These are phyloP conservation scores for Botrytis squamosa DNA, from an alignment of 2,329 filamentous ascomycete genomes.

Conservation along the genomic window DNA sequence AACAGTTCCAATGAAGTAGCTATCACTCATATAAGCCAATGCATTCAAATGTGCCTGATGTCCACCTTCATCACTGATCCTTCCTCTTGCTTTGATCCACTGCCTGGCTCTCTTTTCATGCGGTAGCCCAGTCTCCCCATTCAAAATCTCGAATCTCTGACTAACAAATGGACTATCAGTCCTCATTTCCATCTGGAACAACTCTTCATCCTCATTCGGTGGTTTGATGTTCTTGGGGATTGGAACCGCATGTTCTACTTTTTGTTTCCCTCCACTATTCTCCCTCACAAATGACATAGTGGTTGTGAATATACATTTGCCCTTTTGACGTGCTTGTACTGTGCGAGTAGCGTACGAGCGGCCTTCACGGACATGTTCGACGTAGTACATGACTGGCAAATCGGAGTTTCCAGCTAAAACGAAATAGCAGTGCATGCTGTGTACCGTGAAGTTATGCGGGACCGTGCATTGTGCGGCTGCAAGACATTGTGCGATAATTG, in stretches of 20 bases:
- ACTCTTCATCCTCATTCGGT: slow-evolving; percentile 46
- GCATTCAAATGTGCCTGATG: slow-evolving; percentile 80
- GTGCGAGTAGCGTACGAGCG: slow-evolving; percentile 88
- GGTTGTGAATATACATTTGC: slow-evolving; percentile 89
- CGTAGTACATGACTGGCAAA: slow-evolving; percentile 89
- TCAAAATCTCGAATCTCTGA: slow-evolving; percentile 55
- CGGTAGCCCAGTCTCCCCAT: slow-evolving; percentile 51
- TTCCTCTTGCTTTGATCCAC: slow-evolving; percentile 74
- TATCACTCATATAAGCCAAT: slow-evolving; percentile 90
- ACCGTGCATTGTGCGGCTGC: slow-evolving; percentile 87
- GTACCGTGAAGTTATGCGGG: slow-evolving; percentile 73
- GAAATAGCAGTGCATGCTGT: slow-evolving; percentile 99
- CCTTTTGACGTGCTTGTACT: slow-evolving; percentile 90
- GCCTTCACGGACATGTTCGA: slow-evolving; percentile 89
- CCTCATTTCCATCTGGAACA: slow-evolving; percentile 34
- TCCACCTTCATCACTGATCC: slow-evolving; percentile 70
- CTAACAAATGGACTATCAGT: slow-evolving; percentile 54
- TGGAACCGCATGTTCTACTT: slow-evolving; percentile 63
- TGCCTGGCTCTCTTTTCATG: slow-evolving; percentile 67
- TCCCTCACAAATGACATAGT: slow-evolving; percentile 84
- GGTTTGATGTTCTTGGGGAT: slow-evolving; percentile 50
- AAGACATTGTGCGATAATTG: slow-evolving; percentile 89
- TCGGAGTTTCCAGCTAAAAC: slow-evolving; percentile 83
- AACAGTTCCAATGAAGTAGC: slow-evolving; percentile 89
- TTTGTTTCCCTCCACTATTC: slow-evolving; percentile 51